phyloP scores from a whole-genome alignment of 2,329 filamentous ascomycete genomes.

The Pyrenophora teres region DNA sequence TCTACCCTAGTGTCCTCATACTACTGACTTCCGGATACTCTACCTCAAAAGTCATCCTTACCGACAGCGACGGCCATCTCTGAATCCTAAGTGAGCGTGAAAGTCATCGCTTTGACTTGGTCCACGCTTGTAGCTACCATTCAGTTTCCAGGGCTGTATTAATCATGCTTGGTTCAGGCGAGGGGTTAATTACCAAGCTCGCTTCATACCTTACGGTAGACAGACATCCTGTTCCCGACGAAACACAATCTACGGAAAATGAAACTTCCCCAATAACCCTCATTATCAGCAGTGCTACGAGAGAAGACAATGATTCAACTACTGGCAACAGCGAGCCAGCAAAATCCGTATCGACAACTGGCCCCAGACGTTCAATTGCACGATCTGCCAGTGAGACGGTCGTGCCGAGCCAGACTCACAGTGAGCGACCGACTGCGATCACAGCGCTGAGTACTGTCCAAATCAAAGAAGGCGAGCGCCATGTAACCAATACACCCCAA shows the following conservation, averaged over 20 bases:
- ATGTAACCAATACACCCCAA: background rate
- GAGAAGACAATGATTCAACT: background rate
- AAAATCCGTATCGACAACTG: background rate
- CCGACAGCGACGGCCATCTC: background rate
- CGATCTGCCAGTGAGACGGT: constrained; percentile 4
- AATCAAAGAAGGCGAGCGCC: constrained; percentile 3
- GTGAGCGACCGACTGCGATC: background rate
- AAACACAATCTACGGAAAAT: background rate
- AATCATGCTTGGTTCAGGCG: constrained; percentile 4
- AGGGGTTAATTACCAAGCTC: constrained; percentile 8
- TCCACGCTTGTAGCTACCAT: background rate
- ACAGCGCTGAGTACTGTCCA: background rate
- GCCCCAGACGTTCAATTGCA: background rate
- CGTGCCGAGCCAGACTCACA: background rate
- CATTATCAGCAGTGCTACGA: background rate
- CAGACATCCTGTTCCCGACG: background rate
- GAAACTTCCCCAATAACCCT: background rate
- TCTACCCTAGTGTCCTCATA: background rate
- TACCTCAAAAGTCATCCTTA: constrained; percentile 1
- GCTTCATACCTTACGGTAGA: constrained; percentile 6
- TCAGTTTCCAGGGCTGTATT: background rate
- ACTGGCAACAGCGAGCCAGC: background rate
- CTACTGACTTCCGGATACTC: background rate
- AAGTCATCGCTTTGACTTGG: too few species aligned
- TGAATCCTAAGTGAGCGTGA: background rate